phyloP scores from a whole-genome alignment of 2,329 filamentous ascomycete genomes.

The Paracoccidioides lutzii region DNA sequence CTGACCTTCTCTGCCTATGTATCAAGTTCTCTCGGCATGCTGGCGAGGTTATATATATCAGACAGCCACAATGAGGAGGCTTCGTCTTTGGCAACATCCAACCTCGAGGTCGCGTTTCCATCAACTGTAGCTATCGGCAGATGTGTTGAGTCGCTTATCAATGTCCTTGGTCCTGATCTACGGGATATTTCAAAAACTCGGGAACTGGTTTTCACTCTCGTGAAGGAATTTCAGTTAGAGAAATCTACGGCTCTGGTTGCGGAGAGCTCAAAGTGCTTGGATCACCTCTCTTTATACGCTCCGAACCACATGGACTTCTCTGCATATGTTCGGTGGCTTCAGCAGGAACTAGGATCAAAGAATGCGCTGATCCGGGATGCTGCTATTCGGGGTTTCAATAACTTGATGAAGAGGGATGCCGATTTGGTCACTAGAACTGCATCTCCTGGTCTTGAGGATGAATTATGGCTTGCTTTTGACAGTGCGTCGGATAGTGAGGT shows the following conservation, averaged over 20 bases:
- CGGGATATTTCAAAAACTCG: conserved; percentile 87
- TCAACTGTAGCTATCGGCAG: conserved; percentile 72
- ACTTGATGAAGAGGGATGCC: conserved; percentile 86
- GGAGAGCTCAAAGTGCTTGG: conserved; percentile 69
- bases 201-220: conserved; percentile 77
- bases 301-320: conserved; percentile 73
- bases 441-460: conserved; percentile 68
- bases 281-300: conserved; percentile 85
- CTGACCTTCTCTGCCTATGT: conserved; percentile 86
- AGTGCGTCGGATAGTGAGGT: conserved; percentile 60
- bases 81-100: conserved; percentile 67
- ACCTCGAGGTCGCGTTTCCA: conserved; percentile 73
- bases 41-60: conserved; percentile 81
- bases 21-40: conserved; percentile 79
- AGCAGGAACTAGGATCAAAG: conserved; percentile 60
- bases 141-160: conserved; percentile 89
- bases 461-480: conserved; percentile 83
- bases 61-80: conserved; percentile 86
- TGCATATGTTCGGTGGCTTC: conserved; percentile 70
- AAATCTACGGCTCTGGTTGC: conserved; percentile 56
- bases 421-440: conserved; percentile 68
- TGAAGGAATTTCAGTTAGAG: conserved; percentile 69
- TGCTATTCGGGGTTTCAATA: conserved; percentile 79
- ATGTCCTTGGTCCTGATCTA: conserved; percentile 86
- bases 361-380: conserved; percentile 60